These are phyloP conservation scores for Eucalyptus marginata DNA, from an alignment of 345 rosid genomes.

Conservation along the genomic window DNA sequence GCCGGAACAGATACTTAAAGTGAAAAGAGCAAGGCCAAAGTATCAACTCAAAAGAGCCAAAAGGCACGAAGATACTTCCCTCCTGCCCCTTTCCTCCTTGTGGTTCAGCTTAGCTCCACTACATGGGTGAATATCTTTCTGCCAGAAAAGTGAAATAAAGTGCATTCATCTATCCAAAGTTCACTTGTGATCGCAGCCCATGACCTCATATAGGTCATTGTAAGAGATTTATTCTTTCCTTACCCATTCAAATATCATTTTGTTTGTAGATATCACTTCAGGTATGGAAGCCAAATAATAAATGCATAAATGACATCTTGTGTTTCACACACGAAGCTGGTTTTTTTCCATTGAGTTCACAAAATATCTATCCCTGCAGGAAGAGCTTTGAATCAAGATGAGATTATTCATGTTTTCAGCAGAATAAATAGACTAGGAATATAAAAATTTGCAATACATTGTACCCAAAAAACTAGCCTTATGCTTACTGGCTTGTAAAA, in stretches of 20 bases:
- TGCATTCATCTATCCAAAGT: neutral
- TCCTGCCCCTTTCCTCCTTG: neutral
- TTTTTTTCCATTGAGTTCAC: neutral
- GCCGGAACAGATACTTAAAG: conserved; percentile 3
- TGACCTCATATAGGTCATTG: neutral
- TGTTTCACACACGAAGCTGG: neutral
- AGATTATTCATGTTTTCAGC: neutral
- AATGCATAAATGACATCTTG: neutral
- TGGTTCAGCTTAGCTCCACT: neutral
- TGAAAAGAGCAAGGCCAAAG: neutral
- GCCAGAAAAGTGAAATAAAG: neutral
- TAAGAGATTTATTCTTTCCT: neutral
- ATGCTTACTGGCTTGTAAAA: neutral
- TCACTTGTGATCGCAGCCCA: neutral
- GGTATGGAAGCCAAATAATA: neutral
- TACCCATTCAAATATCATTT: neutral
- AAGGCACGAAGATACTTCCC: neutral
- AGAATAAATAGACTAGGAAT: neutral
- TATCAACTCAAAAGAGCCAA: neutral
- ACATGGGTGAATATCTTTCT: neutral
- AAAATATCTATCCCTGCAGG: neutral
- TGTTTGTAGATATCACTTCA: neutral
- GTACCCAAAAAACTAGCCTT: neutral
- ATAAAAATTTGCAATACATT: neutral
- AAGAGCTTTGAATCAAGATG: neutral